A percentile compares a stretch with the other conserved stretches of the same genome.
phyloP scores from a whole-genome alignment of 1,284 basidiomycete genomes.

The Pseudozyma sp. region DNA sequence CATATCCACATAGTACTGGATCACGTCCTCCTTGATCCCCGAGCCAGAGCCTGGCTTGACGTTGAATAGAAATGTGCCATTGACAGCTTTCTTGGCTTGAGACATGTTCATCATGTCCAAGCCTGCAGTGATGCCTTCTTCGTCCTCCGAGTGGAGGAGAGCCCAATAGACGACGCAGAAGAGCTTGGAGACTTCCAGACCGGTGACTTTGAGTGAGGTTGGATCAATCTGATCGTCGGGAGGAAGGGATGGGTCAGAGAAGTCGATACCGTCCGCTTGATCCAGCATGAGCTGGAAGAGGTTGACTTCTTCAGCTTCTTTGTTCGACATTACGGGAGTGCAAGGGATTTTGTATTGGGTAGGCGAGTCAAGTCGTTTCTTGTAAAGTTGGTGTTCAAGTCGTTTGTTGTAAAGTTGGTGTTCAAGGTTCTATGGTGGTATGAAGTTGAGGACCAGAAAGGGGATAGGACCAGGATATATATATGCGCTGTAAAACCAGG shows the following conservation, averaged over 20 bases:
- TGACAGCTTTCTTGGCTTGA: conserved; percentile 56
- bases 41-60: conserved; percentile 36
- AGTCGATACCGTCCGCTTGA: conserved; percentile 57
- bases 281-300: conserved; percentile 55
- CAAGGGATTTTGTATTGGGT: too few species aligned
- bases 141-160: conserved; percentile 41
- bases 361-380: too few species aligned
- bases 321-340: conserved; percentile 15
- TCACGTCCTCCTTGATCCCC: conserved; percentile 18
- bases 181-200: conserved; percentile 45
- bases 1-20: conserved; percentile 60
- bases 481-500: too few species aligned
- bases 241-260: conserved; percentile 30
- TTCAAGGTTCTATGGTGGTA: not conserved
- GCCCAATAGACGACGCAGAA: conserved; percentile 54
- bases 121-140: conserved; percentile 47
- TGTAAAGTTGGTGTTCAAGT: too few species aligned
- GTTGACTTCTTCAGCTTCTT: conserved; percentile 36
- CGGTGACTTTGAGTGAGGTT: conserved; percentile 43
- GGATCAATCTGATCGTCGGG: conserved; percentile 31
- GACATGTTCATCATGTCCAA: conserved; percentile 57
- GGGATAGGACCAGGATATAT: too few species aligned
- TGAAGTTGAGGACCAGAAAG: not conserved
- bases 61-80: conserved; percentile 58
- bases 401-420: too few species aligned